phyloP scores from a whole-genome alignment of 306 rosid genomes.

The Calophaca sinica region DNA sequence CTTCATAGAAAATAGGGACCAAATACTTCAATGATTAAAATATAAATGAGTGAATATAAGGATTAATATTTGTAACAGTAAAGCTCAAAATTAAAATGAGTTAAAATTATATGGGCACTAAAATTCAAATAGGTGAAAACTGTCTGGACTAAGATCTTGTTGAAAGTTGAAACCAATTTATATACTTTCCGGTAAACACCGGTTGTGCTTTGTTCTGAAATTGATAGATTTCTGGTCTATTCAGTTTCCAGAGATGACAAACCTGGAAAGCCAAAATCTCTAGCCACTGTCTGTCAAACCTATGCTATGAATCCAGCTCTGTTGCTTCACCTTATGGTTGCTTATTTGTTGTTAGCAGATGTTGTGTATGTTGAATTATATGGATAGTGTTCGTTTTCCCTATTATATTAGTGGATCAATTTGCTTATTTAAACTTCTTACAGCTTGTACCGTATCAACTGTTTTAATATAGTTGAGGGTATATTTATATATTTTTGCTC shows the following conservation, averaged over 20 bases:
- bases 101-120: not conserved
- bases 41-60: not conserved
- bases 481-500: constrained; percentile 9
- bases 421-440: constrained; percentile 31
- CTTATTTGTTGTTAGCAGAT: constrained; percentile 35
- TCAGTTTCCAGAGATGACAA: constrained; percentile 48
- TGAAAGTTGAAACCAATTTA: not conserved
- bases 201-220: constrained; percentile 7
- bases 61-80: not conserved
- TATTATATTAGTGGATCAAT: constrained; percentile 38
- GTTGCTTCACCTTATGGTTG: constrained; percentile 40
- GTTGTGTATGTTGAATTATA: constrained; percentile 30
- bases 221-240: constrained; percentile 39
- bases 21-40: constrained; percentile 6
- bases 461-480: constrained; percentile 35
- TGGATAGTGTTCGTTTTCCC: constrained; percentile 20
- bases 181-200: constrained; percentile 18
- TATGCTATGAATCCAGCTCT: constrained; percentile 39
- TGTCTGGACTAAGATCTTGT: not conserved
- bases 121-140: not conserved
- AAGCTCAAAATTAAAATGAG: constrained; percentile 7
- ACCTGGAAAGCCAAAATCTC: constrained; percentile 45
- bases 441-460: constrained; percentile 42
- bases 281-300: constrained; percentile 8
- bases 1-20: not conserved